Percentiles rank a stretch among this genome's conserved stretches.
Evolutionary conservation across 495 filamentous ascomycete genomes (phyloP).

Genomic region (Sabuloglossum arenarium): DNA sequence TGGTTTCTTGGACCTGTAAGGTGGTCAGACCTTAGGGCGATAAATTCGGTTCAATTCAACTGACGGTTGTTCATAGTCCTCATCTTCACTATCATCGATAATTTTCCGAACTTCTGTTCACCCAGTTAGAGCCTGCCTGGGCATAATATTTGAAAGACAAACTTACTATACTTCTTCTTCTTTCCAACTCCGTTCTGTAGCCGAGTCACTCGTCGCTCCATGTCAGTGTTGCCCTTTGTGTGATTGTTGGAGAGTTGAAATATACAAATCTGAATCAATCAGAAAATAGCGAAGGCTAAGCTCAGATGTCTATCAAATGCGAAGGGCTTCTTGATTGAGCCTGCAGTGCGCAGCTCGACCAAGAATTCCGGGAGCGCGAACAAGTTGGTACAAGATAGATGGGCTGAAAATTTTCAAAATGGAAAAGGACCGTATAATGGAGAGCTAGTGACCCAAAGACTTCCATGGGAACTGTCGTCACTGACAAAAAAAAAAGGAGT

Average conservation of each 20-base stretch:
- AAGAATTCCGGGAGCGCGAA: too few species aligned
- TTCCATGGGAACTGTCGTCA: background rate
- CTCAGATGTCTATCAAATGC: too few species aligned
- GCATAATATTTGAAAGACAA: background rate
- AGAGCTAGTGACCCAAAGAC: background rate
- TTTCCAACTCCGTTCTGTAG: constrained; percentile 3
- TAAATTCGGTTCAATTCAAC: background rate
- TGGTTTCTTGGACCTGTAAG: constrained; percentile 13
- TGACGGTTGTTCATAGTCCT: constrained; percentile 22
- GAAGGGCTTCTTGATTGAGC: too few species aligned
- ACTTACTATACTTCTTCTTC: constrained; percentile 1
- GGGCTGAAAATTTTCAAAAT: background rate
- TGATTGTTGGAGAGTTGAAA: too few species aligned
- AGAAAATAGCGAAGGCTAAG: too few species aligned
- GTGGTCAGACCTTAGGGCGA: background rate
- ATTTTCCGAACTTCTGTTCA: constrained; percentile 42
- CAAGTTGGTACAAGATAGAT: too few species aligned
- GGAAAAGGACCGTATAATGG: background rate
- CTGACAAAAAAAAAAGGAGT: background rate
- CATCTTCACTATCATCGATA: constrained; percentile 58
- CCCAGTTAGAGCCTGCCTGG: background rate
- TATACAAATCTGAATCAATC: too few species aligned
- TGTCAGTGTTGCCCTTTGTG: background rate
- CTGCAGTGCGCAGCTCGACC: too few species aligned
- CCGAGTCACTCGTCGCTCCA: background rate